These are phyloP conservation scores for Pontederia paniculata DNA, from an alignment of 176 grass and related monocot genomes.

Conservation along the genomic window DNA sequence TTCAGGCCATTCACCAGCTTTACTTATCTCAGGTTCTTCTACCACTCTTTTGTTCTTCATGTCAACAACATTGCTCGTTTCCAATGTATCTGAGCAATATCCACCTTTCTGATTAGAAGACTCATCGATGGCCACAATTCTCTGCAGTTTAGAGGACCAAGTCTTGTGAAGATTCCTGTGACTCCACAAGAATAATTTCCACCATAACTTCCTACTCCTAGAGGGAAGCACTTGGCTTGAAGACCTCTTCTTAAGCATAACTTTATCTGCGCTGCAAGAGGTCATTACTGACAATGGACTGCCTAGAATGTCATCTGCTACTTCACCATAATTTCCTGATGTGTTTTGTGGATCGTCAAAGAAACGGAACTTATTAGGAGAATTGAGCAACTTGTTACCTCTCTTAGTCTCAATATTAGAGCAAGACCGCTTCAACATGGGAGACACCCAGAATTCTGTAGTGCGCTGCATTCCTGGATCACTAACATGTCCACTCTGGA, in stretches of 20 bases:
- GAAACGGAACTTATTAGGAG: conserved; percentile 43
- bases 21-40: conserved; percentile 6
- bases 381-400: conserved; percentile 20
- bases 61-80: conserved; percentile 18
- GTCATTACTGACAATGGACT: conserved; percentile 54
- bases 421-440: conserved; percentile 56
- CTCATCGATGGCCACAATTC: neutral
- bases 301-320: conserved; percentile 14
- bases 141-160: neutral
- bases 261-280: conserved; percentile 47
- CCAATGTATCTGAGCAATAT: conserved; percentile 64
- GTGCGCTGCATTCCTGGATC: conserved; percentile 10
- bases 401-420: conserved; percentile 88
- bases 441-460: conserved; percentile 2
- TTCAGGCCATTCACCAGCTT: conserved; percentile 2
- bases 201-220: conserved; percentile 67
- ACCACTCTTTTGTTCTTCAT: conserved; percentile 32
- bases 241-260: conserved; percentile 63
- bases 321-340: neutral
- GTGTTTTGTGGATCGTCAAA: conserved; percentile 36
- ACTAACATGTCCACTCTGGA: conserved; percentile 15
- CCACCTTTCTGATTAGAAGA: conserved; percentile 27
- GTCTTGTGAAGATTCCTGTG: conserved; percentile 52
- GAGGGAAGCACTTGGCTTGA: conserved; percentile 87
- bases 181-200: conserved; percentile 66